A percentile compares a stretch with the other conserved stretches of the same genome.
Conservation (phyloP, 768 basidiomycete genomes). For the Mycena rebaudengoi region DNA sequence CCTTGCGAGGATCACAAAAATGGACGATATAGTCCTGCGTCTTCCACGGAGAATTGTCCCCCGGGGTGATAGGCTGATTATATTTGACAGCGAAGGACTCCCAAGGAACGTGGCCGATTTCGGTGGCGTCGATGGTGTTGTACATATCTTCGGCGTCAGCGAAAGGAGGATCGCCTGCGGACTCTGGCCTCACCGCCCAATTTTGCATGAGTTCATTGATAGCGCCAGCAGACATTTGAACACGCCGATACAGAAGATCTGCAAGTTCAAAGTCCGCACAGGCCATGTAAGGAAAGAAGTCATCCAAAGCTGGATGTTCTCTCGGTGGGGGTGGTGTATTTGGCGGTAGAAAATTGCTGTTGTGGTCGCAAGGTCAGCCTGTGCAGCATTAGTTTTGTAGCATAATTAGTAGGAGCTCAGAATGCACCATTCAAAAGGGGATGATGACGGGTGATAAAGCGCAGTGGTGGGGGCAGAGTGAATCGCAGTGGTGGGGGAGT, state of each 20-base stretch:
- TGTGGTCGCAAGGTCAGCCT: conserved; percentile 7
- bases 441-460: too few species aligned
- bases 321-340: neutral
- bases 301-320: neutral
- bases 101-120: too few species aligned
- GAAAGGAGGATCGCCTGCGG: conserved; percentile 11
- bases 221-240: conserved; percentile 12
- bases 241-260: conserved; percentile 12
- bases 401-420: too few species aligned
- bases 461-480: too few species aligned
- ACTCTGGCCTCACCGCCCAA: conserved; percentile 10
- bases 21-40: conserved; percentile 32
- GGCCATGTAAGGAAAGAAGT: neutral
- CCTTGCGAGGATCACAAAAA: conserved; percentile 30
- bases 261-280: conserved; percentile 9
- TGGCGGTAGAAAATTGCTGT: neutral
- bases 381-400: too few species aligned
- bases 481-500: too few species aligned
- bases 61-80: neutral
- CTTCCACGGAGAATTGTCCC: conserved; percentile 23
- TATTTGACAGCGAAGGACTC: neutral
- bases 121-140: conserved; percentile 11
- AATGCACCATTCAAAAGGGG: too few species aligned
- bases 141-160: conserved; percentile 11
- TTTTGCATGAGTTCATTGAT: conserved; percentile 22